These are phyloP conservation scores for Aspergillus sclerotiicarbonarius DNA, from an alignment of 495 filamentous ascomycete species.

Conservation along the genomic window DNA sequence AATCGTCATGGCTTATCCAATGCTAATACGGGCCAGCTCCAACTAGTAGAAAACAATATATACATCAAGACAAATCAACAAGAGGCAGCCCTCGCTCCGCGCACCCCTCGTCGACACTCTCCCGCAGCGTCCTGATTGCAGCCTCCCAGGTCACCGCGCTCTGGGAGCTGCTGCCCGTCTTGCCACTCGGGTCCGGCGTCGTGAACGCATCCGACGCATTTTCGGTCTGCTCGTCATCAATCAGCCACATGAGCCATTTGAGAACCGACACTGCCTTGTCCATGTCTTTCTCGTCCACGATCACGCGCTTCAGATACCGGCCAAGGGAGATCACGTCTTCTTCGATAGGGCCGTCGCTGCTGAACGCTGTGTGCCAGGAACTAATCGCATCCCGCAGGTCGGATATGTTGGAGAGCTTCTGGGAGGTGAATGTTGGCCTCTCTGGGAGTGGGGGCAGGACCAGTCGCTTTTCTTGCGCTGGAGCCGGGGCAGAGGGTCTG, in stretches of 20 bases:
- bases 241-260: slow-evolving; percentile 69
- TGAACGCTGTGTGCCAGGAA: slow-evolving; percentile 67
- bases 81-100: slow-evolving; percentile 60
- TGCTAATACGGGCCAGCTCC: not conserved
- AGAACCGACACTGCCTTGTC: slow-evolving; percentile 67
- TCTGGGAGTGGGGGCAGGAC: slow-evolving; percentile 50
- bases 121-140: slow-evolving; percentile 55
- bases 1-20: not conserved
- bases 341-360: slow-evolving; percentile 65
- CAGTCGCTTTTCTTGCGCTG: slow-evolving; percentile 39
- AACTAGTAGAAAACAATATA: not conserved
- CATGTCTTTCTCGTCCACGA: slow-evolving; percentile 71
- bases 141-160: slow-evolving; percentile 39
- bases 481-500: slow-evolving; percentile 1
- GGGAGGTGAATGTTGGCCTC: slow-evolving; percentile 64
- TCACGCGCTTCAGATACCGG: slow-evolving; percentile 65
- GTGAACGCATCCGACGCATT: not conserved
- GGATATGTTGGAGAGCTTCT: slow-evolving; percentile 49
- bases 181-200: not conserved
- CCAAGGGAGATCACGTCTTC: slow-evolving; percentile 73
- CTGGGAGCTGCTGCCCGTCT: slow-evolving; percentile 1
- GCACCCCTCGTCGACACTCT: slow-evolving; percentile 59
- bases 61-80: slow-evolving; percentile 46
- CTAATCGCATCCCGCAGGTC: slow-evolving; percentile 61
- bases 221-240: slow-evolving; percentile 48